A percentile compares a stretch with the other conserved stretches of the same genome.
These are phyloP conservation scores for Bruguiera sexangula DNA, from an alignment of 345 rosid species.

Conservation along the genomic window DNA sequence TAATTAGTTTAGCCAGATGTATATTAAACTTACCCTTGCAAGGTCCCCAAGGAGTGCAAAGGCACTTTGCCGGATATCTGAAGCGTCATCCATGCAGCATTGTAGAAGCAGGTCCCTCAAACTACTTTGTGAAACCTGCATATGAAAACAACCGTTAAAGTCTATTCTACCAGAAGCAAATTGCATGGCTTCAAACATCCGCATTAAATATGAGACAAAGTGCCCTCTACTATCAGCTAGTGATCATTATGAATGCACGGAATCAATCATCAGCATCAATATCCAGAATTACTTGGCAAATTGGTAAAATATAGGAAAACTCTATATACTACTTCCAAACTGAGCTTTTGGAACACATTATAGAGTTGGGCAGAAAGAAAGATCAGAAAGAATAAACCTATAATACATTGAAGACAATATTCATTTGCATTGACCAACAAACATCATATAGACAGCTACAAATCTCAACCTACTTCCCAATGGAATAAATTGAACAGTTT, in stretches of 20 bases:
- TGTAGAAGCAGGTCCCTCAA: slow-evolving; percentile 81
- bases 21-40: slow-evolving; percentile 51
- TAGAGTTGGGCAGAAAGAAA: neutral
- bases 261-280: neutral
- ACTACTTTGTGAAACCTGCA: slow-evolving; percentile 71
- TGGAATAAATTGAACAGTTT: neutral
- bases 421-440: neutral
- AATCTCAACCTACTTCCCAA: neutral
- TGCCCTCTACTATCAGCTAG: neutral
- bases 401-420: neutral
- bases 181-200: neutral
- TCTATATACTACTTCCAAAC: neutral
- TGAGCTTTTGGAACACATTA: neutral
- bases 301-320: neutral
- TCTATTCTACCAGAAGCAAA: neutral
- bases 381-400: neutral
- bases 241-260: neutral
- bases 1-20: slow-evolving; percentile 3
- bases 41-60: slow-evolving; percentile 89
- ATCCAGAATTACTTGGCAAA: neutral
- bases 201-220: neutral
- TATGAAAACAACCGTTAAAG: neutral
- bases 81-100: slow-evolving; percentile 79
- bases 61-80: slow-evolving; percentile 84
- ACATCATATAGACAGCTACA: neutral